Evolutionary conservation across 441 rosid genomes (phyloP).

Genomic region (Hura crepitans): DNA sequence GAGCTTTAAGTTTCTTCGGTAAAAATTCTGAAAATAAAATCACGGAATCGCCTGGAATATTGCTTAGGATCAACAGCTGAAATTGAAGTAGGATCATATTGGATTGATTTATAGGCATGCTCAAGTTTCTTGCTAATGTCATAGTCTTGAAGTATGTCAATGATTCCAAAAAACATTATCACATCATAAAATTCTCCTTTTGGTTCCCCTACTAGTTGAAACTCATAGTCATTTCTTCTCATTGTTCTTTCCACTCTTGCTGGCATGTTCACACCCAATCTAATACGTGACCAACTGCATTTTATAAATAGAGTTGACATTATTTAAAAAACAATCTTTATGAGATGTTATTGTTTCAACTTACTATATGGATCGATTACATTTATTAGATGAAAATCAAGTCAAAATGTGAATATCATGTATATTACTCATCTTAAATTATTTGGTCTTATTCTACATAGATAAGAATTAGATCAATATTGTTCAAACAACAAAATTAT

Average conservation of each 20-base stretch:
- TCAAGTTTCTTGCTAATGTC: conserved; percentile 97
- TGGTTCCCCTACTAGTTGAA: conserved; percentile 73
- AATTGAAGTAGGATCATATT: conserved; percentile 89
- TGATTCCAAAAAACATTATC: conserved; percentile 70
- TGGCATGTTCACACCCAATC: conserved; percentile 69
- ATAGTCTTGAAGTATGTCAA: conserved; percentile 91
- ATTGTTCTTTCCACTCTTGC: conserved; percentile 71
- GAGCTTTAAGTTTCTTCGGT: conserved; percentile 52
- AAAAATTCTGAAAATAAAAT: conserved; percentile 72
- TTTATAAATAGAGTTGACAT: conserved; percentile 8
- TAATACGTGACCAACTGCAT: conserved; percentile 64
- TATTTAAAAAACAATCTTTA: too few species aligned
- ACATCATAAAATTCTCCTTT: conserved; percentile 78
- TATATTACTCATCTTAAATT: too few species aligned
- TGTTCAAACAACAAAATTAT: too few species aligned
- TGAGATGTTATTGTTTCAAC: too few species aligned
- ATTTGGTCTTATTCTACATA: too few species aligned
- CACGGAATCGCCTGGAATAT: conserved; percentile 85
- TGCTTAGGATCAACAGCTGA: conserved; percentile 97
- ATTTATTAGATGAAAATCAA: too few species aligned
- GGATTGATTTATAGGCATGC: conserved; percentile 91
- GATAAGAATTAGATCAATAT: too few species aligned
- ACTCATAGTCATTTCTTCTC: conserved; percentile 55
- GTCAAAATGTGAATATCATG: too few species aligned
- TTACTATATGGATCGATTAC: too few species aligned